Conservation (phyloP, 139 green algal species). For the Haematococcus sp. region DNA sequence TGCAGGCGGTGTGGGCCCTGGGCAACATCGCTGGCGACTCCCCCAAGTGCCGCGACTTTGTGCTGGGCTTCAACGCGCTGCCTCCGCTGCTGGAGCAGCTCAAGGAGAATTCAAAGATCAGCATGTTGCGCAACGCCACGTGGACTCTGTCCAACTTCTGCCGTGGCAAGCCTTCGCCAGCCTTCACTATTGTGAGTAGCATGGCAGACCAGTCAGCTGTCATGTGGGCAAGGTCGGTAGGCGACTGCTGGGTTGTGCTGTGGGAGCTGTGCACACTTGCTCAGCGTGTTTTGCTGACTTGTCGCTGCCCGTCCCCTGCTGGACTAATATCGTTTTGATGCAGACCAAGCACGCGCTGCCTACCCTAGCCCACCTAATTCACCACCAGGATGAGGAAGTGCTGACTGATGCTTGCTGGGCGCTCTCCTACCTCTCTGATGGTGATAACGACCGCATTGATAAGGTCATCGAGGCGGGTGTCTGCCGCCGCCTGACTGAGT, state of each 20-base stretch:
- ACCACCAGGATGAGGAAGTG: conserved; percentile 95
- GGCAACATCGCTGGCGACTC: conserved; percentile 98
- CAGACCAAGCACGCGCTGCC: conserved; percentile 87
- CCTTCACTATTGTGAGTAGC: conserved; percentile 74
- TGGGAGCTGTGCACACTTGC: background rate
- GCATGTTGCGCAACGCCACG: conserved; percentile 98
- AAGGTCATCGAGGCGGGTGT: conserved; percentile 95
- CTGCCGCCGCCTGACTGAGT: conserved; percentile 78
- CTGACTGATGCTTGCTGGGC: conserved; percentile 99
- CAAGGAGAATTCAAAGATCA: conserved; percentile 87
- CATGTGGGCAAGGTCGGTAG: no score
- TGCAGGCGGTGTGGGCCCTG: conserved; percentile 97
- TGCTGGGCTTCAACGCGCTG: conserved; percentile 83
- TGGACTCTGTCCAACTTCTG: conserved; percentile 99
- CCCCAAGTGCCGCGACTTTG: conserved; percentile 91
- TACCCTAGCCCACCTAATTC: conserved; percentile 87
- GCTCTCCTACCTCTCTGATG: conserved; percentile 97
- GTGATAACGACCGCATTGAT: conserved; percentile 98
- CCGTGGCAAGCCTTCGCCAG: conserved; percentile 89
- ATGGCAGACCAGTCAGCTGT: background rate
- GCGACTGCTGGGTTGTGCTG: no score
- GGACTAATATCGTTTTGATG: background rate
- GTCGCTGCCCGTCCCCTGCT: background rate
- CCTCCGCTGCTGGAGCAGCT: conserved; percentile 91
- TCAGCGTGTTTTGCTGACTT: background rate